Evolutionary conservation across 2,329 filamentous ascomycete genomes (phyloP).

Genomic region (Diaporthe ilicicola): DNA sequence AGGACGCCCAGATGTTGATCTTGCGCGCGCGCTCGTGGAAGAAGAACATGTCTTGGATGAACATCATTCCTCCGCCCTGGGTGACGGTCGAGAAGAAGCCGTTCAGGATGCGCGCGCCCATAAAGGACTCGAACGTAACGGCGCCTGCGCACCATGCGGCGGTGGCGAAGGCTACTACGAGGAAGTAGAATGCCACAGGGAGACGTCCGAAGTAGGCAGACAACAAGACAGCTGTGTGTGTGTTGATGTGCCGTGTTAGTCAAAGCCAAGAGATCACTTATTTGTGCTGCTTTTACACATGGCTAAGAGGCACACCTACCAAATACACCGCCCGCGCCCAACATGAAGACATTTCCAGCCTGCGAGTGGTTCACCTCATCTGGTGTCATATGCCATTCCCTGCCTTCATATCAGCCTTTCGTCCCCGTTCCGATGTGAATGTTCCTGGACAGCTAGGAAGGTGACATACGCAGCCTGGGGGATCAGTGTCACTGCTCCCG

Average conservation of each 20-base stretch:
- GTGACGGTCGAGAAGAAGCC: slow-evolving; percentile 57
- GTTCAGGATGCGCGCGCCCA: slow-evolving; percentile 56
- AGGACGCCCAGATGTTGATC: slow-evolving; percentile 57
- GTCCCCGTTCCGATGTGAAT: too few relatives aligned
- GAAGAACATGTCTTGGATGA: slow-evolving; percentile 67
- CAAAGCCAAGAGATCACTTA: neutral
- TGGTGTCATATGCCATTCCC: slow-evolving; percentile 57
- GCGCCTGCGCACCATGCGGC: slow-evolving; percentile 55
- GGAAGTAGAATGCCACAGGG: slow-evolving; percentile 53
- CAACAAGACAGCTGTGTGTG: slow-evolving; percentile 46
- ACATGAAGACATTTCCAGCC: slow-evolving; percentile 61
- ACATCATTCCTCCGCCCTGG: slow-evolving; percentile 57
- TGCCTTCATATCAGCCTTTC: slow-evolving; percentile 29
- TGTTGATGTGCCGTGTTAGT: neutral
- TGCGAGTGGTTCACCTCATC: slow-evolving; percentile 60
- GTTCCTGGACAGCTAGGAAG: neutral
- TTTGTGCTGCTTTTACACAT: too few relatives aligned
- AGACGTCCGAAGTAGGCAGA: slow-evolving; percentile 53
- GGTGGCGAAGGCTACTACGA: slow-evolving; percentile 47
- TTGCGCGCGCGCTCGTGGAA: slow-evolving; percentile 64
- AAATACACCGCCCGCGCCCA: slow-evolving; percentile 52
- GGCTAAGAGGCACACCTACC: slow-evolving; percentile 38
- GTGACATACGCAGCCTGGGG: slow-evolving; percentile 50
- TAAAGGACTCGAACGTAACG: slow-evolving; percentile 54
- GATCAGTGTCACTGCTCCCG: slow-evolving; percentile 52